phyloP scores from a whole-genome alignment of 2,329 filamentous ascomycete genomes.

The Fusarium illudens region DNA sequence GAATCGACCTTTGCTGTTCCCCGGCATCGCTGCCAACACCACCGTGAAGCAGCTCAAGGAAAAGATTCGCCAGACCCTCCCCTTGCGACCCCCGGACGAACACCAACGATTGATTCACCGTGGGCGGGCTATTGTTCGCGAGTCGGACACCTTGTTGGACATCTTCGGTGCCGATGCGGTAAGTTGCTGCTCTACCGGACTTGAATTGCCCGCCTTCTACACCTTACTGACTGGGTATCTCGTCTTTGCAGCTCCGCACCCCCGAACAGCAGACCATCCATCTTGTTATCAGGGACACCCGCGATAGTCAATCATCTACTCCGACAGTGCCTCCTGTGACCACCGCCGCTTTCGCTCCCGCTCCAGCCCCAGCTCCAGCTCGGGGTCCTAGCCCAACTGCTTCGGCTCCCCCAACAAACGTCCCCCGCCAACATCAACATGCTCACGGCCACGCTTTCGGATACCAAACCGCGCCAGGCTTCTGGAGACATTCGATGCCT shows the following conservation, averaged over 20 bases:
- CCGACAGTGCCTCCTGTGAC: conserved; percentile 32
- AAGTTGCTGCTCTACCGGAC: conserved; percentile 19
- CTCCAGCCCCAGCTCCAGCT: conserved; percentile 13
- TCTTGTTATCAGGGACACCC: conserved; percentile 57
- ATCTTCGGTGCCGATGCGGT: conserved; percentile 66
- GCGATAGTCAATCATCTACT: conserved; percentile 43
- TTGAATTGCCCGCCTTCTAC: not conserved
- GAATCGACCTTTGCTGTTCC: conserved; percentile 59
- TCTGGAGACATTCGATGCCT: conserved; percentile 44
- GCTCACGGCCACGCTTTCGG: conserved; percentile 35
- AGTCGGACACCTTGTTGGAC: conserved; percentile 64
- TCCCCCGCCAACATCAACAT: conserved; percentile 35
- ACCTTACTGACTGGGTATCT: conserved; percentile 34
- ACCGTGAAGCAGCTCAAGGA: conserved; percentile 67
- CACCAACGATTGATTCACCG: conserved; percentile 69
- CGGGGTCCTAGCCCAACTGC: conserved; percentile 42
- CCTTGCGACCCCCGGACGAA: conserved; percentile 60
- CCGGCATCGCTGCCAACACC: conserved; percentile 57
- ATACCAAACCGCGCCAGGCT: conserved; percentile 42
- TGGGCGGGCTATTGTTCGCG: conserved; percentile 63
- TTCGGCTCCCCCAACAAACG: conserved; percentile 34
- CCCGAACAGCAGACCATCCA: conserved; percentile 62
- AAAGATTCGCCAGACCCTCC: conserved; percentile 62
- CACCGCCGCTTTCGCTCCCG: conserved; percentile 1
- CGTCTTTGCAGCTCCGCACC: conserved; percentile 50